A percentile compares a stretch with the other conserved stretches of the same genome.
Conservation (phyloP, 2,329 filamentous ascomycete genomes). For the Shiraia bambusicola region DNA sequence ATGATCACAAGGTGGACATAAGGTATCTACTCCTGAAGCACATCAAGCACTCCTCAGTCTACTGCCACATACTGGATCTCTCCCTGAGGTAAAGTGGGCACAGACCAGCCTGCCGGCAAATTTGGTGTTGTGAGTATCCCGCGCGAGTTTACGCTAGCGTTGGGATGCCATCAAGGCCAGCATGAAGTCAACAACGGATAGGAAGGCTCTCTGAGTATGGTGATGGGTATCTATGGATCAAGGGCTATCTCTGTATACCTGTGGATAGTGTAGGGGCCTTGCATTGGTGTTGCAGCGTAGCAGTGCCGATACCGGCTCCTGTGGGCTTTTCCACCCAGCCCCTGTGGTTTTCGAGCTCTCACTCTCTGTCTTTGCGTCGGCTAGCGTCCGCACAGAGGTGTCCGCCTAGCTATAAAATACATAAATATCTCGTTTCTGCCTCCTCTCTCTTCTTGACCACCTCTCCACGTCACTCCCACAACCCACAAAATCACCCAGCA, state of each 20-base stretch:
- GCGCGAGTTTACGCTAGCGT: conserved; percentile 3
- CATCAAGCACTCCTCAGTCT: too few species aligned
- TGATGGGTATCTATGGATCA: background rate
- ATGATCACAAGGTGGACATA: too few species aligned
- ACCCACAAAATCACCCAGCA: background rate
- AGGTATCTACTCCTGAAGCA: too few species aligned
- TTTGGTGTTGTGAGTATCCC: too few species aligned
- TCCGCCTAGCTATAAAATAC: background rate
- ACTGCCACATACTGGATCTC: too few species aligned
- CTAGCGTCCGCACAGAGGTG: background rate
- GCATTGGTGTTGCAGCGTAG: conserved; percentile 10
- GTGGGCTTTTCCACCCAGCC: background rate
- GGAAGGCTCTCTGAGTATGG: background rate
- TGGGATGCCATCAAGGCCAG: conserved; percentile 2
- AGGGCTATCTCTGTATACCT: conserved; percentile 1
- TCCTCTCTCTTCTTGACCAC: background rate
- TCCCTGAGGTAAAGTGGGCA: background rate
- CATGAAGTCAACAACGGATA: background rate
- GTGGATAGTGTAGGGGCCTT: background rate
- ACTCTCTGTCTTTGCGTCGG: background rate
- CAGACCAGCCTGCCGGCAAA: background rate
- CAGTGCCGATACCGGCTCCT: conserved; percentile 6
- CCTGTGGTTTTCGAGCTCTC: conserved; percentile 1
- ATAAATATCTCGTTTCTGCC: background rate
- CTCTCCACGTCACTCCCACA: background rate